Conservation (phyloP, 176 grass and related monocot genomes). For the Oryza australiensis region DNA sequence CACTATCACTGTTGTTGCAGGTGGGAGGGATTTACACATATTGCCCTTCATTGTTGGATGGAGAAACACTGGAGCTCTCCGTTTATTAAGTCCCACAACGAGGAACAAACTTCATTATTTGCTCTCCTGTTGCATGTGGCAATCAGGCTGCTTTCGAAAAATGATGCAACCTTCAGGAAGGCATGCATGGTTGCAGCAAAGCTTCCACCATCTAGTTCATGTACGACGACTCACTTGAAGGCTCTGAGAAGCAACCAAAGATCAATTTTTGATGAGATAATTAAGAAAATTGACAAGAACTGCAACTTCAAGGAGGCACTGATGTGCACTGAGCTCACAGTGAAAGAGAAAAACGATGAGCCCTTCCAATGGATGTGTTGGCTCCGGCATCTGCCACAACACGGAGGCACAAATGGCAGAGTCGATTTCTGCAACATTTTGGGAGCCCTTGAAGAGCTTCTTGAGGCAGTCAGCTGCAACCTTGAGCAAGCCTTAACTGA, state of each 20-base stretch:
- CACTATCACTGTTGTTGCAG: constrained; percentile 40
- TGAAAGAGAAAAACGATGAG: constrained; percentile 41
- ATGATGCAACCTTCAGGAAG: constrained; percentile 53
- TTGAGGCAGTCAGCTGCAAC: constrained; percentile 22
- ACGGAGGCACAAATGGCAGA: background rate
- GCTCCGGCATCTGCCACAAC: constrained; percentile 57
- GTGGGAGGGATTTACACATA: constrained; percentile 88
- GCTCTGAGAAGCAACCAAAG: constrained; percentile 36
- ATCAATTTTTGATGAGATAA: constrained; percentile 54
- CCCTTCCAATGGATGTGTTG: constrained; percentile 79
- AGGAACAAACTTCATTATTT: constrained; percentile 34
- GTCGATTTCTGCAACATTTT: constrained; percentile 55
- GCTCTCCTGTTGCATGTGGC: constrained; percentile 64
- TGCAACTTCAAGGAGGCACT: constrained; percentile 43
- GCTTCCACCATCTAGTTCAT: background rate
- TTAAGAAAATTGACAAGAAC: constrained; percentile 36
- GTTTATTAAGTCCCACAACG: background rate
- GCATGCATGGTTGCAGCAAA: constrained; percentile 72
- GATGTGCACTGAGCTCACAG: constrained; percentile 26
- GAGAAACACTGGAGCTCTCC: constrained; percentile 34
- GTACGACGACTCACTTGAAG: background rate
- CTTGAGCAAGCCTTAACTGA: constrained; percentile 11
- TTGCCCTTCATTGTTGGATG: constrained; percentile 72
- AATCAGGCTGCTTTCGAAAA: constrained; percentile 58
- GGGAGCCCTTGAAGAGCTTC: constrained; percentile 34